Evolutionary conservation across 108 stramenopile genomes (phyloP), one percentile per base, ranked within the genome.

Genomic region (Cyclotella cryptica): DNA sequence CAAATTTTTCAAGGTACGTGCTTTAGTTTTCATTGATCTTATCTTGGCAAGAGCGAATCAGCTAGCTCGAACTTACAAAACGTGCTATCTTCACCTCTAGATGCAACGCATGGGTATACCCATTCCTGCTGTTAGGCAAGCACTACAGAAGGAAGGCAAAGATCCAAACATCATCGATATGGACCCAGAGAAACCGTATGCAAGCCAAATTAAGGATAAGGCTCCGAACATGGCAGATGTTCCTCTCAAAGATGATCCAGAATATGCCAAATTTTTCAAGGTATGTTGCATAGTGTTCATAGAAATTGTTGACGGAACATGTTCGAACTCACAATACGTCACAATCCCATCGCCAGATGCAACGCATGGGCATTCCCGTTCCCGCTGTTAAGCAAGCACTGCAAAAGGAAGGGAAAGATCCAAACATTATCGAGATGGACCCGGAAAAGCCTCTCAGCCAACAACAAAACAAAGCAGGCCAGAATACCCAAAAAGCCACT

Each of bases 1-100:
- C 10, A 89, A 89, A 81, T 89, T 81, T 52, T 87, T 89, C 74
- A 80, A 84, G 75, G 75, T 81, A 52, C 28, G 70, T 63, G 7
- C 3, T 24, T 5, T 5, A 35, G 6, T 35, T 2, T 35, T 35
- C 12, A 22, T 27, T 22, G 3, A 4, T 58, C 4, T 1, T 51
- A 6, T 21, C 8, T 1, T 18, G 35, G 22, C 65, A 73, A 73
- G 27, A 19, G 7, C 40, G 29, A 27, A 62, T 62, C 1, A 9
- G 13, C 30, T 67, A 19, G 66, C 35, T 12, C 6, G 41, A 14
- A 41, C 18, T 69, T 35, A 28, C 58, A 49, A 67, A 3, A 6
- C 3, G 24, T 55, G 4, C 12, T 9, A 24, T 69, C 35, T 14
- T 47, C 46, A 30, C n/a, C 30, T 41, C 22, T 80, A 77, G 72